Conservation (phyloP, 345 rosid genomes). For the Brassica nigra region DNA sequence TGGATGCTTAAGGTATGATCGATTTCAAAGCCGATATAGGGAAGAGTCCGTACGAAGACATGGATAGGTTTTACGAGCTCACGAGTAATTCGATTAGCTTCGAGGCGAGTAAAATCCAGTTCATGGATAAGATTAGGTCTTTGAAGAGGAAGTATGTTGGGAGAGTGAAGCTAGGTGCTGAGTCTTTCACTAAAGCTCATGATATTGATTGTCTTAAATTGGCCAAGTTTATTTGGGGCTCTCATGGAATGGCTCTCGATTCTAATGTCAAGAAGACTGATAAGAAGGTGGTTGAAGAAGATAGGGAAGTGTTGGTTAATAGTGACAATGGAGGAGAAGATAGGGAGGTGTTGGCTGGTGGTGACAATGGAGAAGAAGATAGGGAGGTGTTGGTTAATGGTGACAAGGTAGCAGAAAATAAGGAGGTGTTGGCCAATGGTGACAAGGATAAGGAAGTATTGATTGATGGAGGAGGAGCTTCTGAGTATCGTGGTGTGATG, state of each 20-base stretch:
- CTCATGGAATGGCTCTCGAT: neutral
- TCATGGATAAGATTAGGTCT: slow-evolving; percentile 42
- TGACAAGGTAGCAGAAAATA: neutral
- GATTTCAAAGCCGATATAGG: slow-evolving; percentile 34
- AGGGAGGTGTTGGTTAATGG: neutral
- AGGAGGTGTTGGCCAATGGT: neutral
- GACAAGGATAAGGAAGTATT: neutral
- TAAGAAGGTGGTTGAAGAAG: neutral
- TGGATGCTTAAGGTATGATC: slow-evolving; percentile 39
- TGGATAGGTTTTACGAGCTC: slow-evolving; percentile 33
- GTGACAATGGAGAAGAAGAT: neutral
- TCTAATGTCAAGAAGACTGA: neutral
- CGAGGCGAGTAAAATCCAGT: slow-evolving; percentile 31
- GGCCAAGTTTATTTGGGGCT: slow-evolving; percentile 43
- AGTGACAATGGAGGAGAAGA: neutral
- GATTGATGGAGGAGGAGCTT: neutral
- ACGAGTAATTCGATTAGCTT: slow-evolving; percentile 35
- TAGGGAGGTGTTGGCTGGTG: neutral
- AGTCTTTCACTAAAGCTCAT: slow-evolving; percentile 33
- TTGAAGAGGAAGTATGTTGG: slow-evolving; percentile 43
- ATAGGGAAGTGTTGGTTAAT: neutral
- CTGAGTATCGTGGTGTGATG: neutral
- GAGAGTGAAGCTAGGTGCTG: slow-evolving; percentile 24
- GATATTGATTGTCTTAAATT: slow-evolving; percentile 31
- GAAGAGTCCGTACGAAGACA: slow-evolving; percentile 30